Conservation (phyloP, 805 yeast genomes). For the Ogataea saltuana region DNA sequence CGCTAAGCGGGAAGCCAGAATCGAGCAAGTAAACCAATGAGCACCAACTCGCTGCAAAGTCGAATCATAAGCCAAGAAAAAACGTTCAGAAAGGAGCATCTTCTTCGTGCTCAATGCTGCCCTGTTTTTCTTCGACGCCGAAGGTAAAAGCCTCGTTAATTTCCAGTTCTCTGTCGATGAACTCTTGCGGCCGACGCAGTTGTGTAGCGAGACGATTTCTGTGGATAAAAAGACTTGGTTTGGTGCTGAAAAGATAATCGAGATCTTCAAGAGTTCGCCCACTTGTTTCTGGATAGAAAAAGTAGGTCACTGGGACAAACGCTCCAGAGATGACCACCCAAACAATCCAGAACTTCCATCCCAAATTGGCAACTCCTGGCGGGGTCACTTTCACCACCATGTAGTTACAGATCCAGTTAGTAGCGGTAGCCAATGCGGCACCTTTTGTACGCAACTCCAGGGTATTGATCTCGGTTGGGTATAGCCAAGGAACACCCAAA, state of each 20-base stretch:
- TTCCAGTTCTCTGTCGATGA: constrained; percentile 15
- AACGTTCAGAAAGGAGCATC: not conserved
- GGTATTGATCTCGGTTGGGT: constrained; percentile 29
- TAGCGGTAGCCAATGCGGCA: constrained; percentile 23
- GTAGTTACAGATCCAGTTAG: constrained; percentile 33
- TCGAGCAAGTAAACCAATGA: too few species aligned
- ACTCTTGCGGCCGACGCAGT: constrained; percentile 16
- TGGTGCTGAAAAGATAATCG: constrained; percentile 20
- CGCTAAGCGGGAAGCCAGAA: too few species aligned
- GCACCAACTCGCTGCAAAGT: not conserved
- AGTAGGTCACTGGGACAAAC: constrained; percentile 23
- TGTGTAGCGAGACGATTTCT: constrained; percentile 12
- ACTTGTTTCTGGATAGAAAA: constrained; percentile 47
- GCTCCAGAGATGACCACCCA: constrained; percentile 19
- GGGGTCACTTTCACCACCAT: constrained; percentile 19
- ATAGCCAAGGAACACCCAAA: constrained; percentile 28
- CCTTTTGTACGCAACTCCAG: constrained; percentile 31
- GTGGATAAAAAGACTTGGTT: constrained; percentile 12
- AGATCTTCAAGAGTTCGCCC: constrained; percentile 47
- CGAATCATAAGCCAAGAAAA: not conserved
- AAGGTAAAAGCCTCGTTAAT: constrained; percentile 6
- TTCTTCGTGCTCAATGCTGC: constrained; percentile 6
- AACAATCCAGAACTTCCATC: constrained; percentile 19
- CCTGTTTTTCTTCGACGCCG: constrained; percentile 11
- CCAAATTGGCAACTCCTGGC: constrained; percentile 17